Evolutionary conservation across 2,329 filamentous ascomycete genomes (phyloP).

Genomic region (Pyricularia sp.): DNA sequence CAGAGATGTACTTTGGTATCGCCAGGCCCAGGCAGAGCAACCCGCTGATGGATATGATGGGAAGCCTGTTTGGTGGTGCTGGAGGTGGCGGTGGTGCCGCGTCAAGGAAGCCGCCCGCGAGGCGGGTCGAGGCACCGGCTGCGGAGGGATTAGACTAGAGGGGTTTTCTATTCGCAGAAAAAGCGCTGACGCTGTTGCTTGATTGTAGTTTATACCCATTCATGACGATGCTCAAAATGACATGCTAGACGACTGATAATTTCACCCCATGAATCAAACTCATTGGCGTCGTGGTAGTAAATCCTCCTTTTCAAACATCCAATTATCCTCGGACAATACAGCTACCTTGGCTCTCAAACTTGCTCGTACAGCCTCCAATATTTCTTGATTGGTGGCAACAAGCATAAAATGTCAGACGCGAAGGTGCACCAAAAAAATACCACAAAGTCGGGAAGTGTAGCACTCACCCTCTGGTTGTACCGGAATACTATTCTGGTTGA

Average conservation of each 20-base stretch:
- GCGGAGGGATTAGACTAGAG: slow-evolving; percentile 46
- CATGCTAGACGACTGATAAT: not conserved
- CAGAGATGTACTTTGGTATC: slow-evolving; percentile 95
- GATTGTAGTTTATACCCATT: slow-evolving; percentile 5
- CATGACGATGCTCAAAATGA: slow-evolving; percentile 4
- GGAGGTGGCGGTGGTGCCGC: slow-evolving; percentile 39
- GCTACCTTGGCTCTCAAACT: slow-evolving; percentile 62
- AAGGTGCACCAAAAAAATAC: slow-evolving; percentile 8
- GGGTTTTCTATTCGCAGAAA: not conserved
- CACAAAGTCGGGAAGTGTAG: not conserved
- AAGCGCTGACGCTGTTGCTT: not conserved
- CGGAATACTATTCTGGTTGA: slow-evolving; percentile 38
- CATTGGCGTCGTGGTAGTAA: slow-evolving; percentile 24
- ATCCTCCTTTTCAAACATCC: slow-evolving; percentile 75
- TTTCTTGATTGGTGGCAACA: slow-evolving; percentile 32
- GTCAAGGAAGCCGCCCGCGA: slow-evolving; percentile 27
- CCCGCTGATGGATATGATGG: slow-evolving; percentile 96
- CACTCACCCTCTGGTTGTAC: slow-evolving; percentile 52
- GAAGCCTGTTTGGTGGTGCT: slow-evolving; percentile 76
- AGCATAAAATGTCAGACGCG: slow-evolving; percentile 1
- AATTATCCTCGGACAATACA: slow-evolving; percentile 67
- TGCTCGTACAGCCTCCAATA: slow-evolving; percentile 54
- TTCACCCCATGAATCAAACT: not conserved
- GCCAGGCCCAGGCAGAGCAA: slow-evolving; percentile 80
- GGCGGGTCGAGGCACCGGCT: slow-evolving; percentile 33